These are phyloP conservation scores for Coleophoma eucalyptorum DNA, from an alignment of 2,329 filamentous ascomycete species.

Conservation along the genomic window DNA sequence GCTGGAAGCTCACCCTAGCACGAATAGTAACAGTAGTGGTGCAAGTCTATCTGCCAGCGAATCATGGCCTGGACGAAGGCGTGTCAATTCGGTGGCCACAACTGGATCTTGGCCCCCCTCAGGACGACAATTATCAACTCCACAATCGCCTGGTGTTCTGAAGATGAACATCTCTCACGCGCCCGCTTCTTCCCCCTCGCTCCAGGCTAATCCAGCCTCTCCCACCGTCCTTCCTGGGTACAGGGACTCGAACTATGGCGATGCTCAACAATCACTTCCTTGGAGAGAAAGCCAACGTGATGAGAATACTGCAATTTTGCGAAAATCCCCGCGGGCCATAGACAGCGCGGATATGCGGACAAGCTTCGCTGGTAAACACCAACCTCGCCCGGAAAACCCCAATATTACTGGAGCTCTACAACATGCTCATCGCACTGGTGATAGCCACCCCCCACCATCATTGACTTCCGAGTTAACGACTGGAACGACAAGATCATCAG, in stretches of 20 bases:
- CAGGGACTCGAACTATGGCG: slow-evolving; percentile 22
- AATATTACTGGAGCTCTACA: slow-evolving; percentile 16
- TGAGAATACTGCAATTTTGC: slow-evolving; percentile 7
- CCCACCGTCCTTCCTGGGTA: slow-evolving; percentile 24
- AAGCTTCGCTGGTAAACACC: slow-evolving; percentile 9
- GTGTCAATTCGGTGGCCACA: slow-evolving; percentile 16
- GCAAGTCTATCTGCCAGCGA: slow-evolving; percentile 17
- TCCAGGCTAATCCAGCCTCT: slow-evolving; percentile 9
- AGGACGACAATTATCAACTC: slow-evolving; percentile 9
- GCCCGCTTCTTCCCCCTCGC: slow-evolving; percentile 9
- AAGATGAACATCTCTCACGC: slow-evolving; percentile 7
- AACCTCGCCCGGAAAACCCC: slow-evolving; percentile 7
- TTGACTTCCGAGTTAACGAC: slow-evolving; percentile 24
- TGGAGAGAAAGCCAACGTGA: slow-evolving; percentile 24
- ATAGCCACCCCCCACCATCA: slow-evolving; percentile 20
- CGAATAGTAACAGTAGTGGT: slow-evolving; percentile 17
- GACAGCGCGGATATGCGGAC: slow-evolving; percentile 12
- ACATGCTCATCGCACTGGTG: slow-evolving; percentile 17
- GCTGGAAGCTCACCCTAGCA: slow-evolving; percentile 22
- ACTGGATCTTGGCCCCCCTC: slow-evolving; percentile 15
- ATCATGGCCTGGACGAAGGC: slow-evolving; percentile 7
- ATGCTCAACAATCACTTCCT: slow-evolving; percentile 14
- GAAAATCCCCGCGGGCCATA: slow-evolving; percentile 13
- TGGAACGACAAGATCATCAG: slow-evolving; percentile 11
- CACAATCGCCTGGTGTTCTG: slow-evolving; percentile 5